Evolutionary conservation across 257 asterid genomes (phyloP).

Genomic region (Voacanga thouarsii): DNA sequence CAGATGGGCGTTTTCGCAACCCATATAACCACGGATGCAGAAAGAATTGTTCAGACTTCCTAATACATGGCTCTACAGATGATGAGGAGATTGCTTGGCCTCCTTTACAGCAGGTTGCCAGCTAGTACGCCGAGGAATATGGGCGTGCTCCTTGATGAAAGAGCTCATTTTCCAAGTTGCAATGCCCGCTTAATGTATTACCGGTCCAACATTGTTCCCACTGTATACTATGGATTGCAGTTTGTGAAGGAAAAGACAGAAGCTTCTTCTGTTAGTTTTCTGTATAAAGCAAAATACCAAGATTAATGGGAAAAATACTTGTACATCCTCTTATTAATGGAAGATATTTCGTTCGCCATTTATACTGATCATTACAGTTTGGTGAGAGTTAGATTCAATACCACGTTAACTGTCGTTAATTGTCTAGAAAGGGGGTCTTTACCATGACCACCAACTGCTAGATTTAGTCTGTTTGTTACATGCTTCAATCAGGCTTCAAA

Average conservation of each 20-base stretch:
- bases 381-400: background rate
- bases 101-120: conserved; percentile 58
- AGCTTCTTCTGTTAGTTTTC: background rate
- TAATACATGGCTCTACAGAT: conserved; percentile 67
- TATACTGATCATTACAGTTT: background rate
- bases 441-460: background rate
- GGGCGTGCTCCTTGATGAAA: background rate
- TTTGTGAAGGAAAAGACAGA: background rate
- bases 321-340: background rate
- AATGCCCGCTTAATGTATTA: background rate
- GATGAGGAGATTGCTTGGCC: conserved; percentile 95
- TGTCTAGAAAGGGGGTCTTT: background rate
- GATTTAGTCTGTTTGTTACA: background rate
- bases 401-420: background rate
- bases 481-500: no score
- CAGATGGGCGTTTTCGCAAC: conserved; percentile 85
- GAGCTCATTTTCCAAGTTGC: background rate
- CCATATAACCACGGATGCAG: conserved; percentile 91
- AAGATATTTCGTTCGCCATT: background rate
- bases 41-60: conserved; percentile 84
- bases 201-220: background rate
- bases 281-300: conserved; percentile 3
- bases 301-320: background rate
- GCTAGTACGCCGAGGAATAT: conserved; percentile 25
- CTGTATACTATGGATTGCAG: background rate